These are phyloP conservation scores for Yueomyces sp. DNA, from an alignment of 805 yeast species.

Conservation along the genomic window DNA sequence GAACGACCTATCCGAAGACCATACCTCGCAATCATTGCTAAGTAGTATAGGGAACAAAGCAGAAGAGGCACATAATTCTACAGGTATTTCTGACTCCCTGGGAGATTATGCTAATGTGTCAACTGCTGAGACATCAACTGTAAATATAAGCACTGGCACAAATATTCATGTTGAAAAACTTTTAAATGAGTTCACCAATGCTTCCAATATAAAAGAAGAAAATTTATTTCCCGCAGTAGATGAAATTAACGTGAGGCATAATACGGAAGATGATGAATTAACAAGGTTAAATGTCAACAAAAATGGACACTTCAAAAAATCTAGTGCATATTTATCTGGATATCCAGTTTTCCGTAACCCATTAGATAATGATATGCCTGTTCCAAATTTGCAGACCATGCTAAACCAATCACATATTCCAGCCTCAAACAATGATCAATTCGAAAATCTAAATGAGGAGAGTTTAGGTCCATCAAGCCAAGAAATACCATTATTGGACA, in stretches of 20 bases:
- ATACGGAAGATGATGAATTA: background rate
- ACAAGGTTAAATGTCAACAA: background rate
- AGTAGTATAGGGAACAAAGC: background rate
- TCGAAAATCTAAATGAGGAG: too few relatives aligned
- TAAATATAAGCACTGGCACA: slow-evolving; percentile 2
- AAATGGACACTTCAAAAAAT: slow-evolving; percentile 7
- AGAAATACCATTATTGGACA: too few relatives aligned
- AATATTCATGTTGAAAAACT: slow-evolving; percentile 18
- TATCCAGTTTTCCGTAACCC: slow-evolving; percentile 5
- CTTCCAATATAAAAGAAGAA: slow-evolving; percentile 11
- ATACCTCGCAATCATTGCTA: too few relatives aligned
- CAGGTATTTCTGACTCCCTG: background rate
- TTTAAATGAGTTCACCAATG: slow-evolving; percentile 19
- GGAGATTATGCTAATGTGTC: background rate
- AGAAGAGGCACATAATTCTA: background rate
- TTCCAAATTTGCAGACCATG: background rate
- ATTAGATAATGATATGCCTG: slow-evolving; percentile 1
- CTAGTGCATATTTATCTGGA: slow-evolving; percentile 25
- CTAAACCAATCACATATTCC: background rate
- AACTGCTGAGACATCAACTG: too few relatives aligned
- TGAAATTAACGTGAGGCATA: background rate
- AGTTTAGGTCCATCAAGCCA: too few relatives aligned
- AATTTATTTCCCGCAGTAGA: background rate
- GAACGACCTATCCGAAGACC: too few relatives aligned
- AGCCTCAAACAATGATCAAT: background rate